These are phyloP conservation scores for Neurospora discreta DNA, from an alignment of 495 filamentous ascomycete genomes.

Conservation along the genomic window DNA sequence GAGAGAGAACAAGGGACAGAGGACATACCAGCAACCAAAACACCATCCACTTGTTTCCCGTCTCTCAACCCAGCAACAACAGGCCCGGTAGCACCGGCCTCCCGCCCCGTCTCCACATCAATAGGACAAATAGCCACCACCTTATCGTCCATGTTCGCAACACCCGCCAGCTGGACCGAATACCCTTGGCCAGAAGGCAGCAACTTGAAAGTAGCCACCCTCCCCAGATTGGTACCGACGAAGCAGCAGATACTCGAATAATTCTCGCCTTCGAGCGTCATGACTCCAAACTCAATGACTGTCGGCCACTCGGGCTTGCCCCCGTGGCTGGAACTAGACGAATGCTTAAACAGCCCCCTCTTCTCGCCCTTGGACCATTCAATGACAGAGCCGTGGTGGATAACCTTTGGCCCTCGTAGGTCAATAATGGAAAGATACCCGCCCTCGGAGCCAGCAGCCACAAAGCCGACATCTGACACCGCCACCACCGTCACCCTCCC, in stretches of 20 bases:
- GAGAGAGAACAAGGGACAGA: background rate
- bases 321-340: constrained; percentile 31
- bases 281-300: constrained; percentile 77
- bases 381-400: constrained; percentile 55
- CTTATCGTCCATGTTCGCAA: constrained; percentile 52
- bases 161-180: constrained; percentile 59
- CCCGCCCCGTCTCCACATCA: constrained; percentile 61
- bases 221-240: constrained; percentile 76
- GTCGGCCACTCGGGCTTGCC: constrained; percentile 59
- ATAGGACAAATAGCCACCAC: constrained; percentile 70
- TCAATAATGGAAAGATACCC: constrained; percentile 75
- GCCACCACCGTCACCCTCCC: constrained; percentile 68
- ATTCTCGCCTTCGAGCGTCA: constrained; percentile 84
- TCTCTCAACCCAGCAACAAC: constrained; percentile 60
- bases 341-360: constrained; percentile 49
- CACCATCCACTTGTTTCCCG: constrained; percentile 60
- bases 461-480: constrained; percentile 83
- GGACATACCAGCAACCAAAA: constrained; percentile 42
- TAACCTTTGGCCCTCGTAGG: constrained; percentile 77
- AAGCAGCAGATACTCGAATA: constrained; percentile 92
- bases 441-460: constrained; percentile 71
- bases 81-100: constrained; percentile 61
- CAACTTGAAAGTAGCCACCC: constrained; percentile 79
- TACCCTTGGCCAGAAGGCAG: constrained; percentile 65
- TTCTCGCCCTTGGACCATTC: constrained; percentile 63